Evolutionary conservation across 306 rosid species (phyloP), one percentile per base, ranked within the genome.

Genomic region (Fagus sylvatica): DNA sequence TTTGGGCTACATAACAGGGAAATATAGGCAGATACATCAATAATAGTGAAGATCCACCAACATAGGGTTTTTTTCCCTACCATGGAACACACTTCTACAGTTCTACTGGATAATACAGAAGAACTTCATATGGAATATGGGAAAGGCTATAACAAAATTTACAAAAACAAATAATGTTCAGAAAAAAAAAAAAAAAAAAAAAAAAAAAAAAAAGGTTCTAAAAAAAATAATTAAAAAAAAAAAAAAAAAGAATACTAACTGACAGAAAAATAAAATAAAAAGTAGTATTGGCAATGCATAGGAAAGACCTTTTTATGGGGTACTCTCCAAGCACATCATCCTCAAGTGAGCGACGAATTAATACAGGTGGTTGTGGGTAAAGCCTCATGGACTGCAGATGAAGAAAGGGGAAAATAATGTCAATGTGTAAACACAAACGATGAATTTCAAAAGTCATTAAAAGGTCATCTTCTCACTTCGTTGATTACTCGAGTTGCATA

Each of bases 321-420:
- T 87, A 95, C 80, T 77, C 81, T 69, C 97, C 98, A 51, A 95
- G 96, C 85, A 67, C 77, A 77, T 95, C 99, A 71, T 85, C 61
- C 53, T 82, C 96, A 72, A 93, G 68, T 82, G 99, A 87, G 61
- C 99, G 97, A 37, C 98, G 99, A 72, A 95, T 95, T 75, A 95
- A 81, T 79, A 95, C 99, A 10, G 99, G 99, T 71, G 99, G 99
- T 76, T 95, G 99, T 53, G 98, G 99, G 82, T 91, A 95, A 81
- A 95, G 98, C 96, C 99, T 89, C 83, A 95, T 73, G 73, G 98
- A 93, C 99, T 95, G 80, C 62, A 68, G 54, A 75, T 62, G 68
- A 85, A 76, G 72, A 82, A 39, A 69, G 69, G 53, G 42, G 72
- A 36, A 77, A 72, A 17, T 37, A 22, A 66, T 7, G 69, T 75